Percentiles rank a stretch among this genome's conserved stretches.
These are phyloP conservation scores for Immersiella caudata DNA, from an alignment of 495 filamentous ascomycete species.

Conservation along the genomic window DNA sequence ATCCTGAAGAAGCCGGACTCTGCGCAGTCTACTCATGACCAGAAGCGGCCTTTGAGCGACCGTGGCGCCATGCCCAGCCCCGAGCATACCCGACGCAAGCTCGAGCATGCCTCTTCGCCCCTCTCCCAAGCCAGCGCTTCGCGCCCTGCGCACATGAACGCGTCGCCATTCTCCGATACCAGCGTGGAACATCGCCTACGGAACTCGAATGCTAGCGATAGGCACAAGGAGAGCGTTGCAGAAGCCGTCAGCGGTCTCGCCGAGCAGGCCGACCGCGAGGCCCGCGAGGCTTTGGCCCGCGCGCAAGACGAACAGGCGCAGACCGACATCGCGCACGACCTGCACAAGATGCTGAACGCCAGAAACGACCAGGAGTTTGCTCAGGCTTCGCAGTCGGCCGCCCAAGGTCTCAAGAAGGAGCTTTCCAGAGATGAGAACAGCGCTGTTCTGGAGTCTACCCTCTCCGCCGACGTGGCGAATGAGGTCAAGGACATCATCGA, in stretches of 20 bases:
- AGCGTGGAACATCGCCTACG: constrained; percentile 16
- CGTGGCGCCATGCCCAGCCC: constrained; percentile 44
- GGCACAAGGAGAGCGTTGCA: constrained; percentile 66
- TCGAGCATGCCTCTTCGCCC: constrained; percentile 46
- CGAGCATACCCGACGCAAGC: constrained; percentile 48
- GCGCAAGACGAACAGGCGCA: constrained; percentile 55
- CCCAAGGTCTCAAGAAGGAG: constrained; percentile 58
- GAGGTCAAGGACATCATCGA: constrained; percentile 61
- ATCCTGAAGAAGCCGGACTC: constrained; percentile 44
- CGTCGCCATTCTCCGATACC: constrained; percentile 27
- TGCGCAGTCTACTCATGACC: constrained; percentile 35
- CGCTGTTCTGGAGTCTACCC: constrained; percentile 51
- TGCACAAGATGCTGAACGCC: constrained; percentile 46
- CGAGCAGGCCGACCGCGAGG: constrained; percentile 67
- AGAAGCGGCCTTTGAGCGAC: constrained; percentile 45
- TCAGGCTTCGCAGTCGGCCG: constrained; percentile 47
- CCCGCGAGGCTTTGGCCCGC: constrained; percentile 65
- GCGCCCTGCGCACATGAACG: constrained; percentile 8
- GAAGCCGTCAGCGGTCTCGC: constrained; percentile 72
- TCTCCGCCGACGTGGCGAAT: constrained; percentile 57
- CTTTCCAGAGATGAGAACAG: constrained; percentile 58
- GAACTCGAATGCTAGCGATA: constrained; percentile 28
- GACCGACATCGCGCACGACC: constrained; percentile 48
- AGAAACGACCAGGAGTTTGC: constrained; percentile 51
- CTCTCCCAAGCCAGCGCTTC: constrained; percentile 26